These are phyloP conservation scores for Tetrahymena borealis DNA, from an alignment of 73 alveolate species.

Conservation along the genomic window DNA sequence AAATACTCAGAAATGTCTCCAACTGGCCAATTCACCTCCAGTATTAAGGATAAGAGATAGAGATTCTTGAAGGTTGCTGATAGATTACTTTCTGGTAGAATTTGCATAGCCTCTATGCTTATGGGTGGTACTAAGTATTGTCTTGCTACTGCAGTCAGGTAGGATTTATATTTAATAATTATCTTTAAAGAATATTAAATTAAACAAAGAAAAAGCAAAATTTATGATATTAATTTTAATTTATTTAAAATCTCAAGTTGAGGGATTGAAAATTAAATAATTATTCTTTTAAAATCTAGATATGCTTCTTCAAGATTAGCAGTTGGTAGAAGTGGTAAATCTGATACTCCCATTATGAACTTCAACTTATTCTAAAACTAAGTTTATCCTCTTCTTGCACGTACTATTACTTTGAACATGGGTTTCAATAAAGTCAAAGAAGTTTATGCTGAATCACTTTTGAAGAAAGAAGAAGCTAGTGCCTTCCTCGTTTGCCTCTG, in stretches of 20 bases:
- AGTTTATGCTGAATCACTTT: constrained; percentile 30
- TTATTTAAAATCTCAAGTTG: too few relatives aligned
- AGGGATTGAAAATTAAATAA: too few relatives aligned
- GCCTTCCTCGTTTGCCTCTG: constrained; percentile 37
- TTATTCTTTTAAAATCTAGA: not conserved
- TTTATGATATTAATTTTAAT: too few relatives aligned
- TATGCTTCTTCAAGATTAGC: constrained; percentile 23
- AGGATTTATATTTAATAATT: too few relatives aligned
- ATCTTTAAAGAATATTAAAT: not conserved
- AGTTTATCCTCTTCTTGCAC: constrained; percentile 50
- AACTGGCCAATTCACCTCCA: constrained; percentile 39
- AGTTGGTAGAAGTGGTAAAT: constrained; percentile 49
- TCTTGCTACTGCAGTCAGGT: constrained; percentile 39
- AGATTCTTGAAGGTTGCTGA: constrained; percentile 60
- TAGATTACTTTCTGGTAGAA: constrained; percentile 53
- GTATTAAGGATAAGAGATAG: constrained; percentile 27
- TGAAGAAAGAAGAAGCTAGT: not conserved
- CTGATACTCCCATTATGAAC: constrained; percentile 56
- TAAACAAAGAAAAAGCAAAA: too few relatives aligned
- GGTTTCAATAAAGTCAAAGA: constrained; percentile 39
- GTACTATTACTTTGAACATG: constrained; percentile 38
- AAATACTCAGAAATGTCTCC: constrained; percentile 44
- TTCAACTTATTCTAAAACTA: constrained; percentile 49
- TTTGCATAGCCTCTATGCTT: constrained; percentile 53
- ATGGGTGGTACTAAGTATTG: constrained; percentile 38